Evolutionary conservation across 495 filamentous ascomycete genomes (phyloP), one percentile per base, ranked within the genome.

Genomic region (Cenococcum geophilum): DNA sequence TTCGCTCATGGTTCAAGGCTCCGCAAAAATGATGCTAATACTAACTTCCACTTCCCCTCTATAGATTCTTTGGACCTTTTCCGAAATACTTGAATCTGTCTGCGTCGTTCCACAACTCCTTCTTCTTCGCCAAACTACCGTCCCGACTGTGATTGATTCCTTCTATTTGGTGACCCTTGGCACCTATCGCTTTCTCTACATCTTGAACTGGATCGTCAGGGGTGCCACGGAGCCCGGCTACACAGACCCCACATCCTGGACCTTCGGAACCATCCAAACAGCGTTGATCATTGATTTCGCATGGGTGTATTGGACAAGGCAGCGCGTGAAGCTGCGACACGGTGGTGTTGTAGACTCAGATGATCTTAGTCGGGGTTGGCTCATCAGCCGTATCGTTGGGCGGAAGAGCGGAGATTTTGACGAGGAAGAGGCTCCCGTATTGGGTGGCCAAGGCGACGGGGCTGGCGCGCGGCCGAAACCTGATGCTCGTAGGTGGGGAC

Each of bases 101-200:
- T 90, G 86, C 72, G 84, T 97, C 11, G 81, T 97, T 16, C 95
- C 95, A 0, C 93, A 98, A 68, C 83, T 97, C 0, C 80, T 96
- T 12, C 83, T 97, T 23, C 84, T 97, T 23, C 88, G 93, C 49
- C 91, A 97, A 71, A 97, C 93, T 21, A 90, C 85, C 35, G 91
- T 97, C 2, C 95, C 93, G 1, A 97, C 95, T 11, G 93, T 96
- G 40, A 92, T 98, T 74, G 89, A 95, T 69, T 93, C 89, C 8
- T 96, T 88, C 75, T 98, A 98, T 73, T 86, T 97, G 48, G 76
- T 92, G 32, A 83, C 89, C 5, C 80, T 97, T 1, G 95, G 95
- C 34, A 85, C 87, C 12, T 98, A 97, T 78, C 88, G 93, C 57
- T 87, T 77, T 40, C 80, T 97, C 55, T 97, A 97, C 76, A 86